A percentile compares a stretch with the other conserved stretches of the same genome.
Conservation (phyloP, 306 rosid genomes). For the Parietaria judaica region DNA sequence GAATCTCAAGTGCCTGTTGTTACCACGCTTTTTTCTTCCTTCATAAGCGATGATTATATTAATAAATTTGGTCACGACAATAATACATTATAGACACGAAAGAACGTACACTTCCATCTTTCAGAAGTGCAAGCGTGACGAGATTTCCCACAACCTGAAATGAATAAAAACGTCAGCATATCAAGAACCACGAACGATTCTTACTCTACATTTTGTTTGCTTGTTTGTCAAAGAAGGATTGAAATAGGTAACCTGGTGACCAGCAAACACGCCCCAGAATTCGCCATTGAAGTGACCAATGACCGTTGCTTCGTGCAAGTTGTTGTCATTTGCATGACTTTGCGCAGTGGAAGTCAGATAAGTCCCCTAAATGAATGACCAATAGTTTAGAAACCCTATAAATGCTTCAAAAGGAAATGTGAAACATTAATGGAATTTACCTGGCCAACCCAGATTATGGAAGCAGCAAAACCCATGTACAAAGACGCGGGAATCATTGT, state of each 20-base stretch:
- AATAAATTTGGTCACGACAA: too few relatives aligned
- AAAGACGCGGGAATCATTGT: slow-evolving; percentile 90
- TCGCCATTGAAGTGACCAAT: slow-evolving; percentile 93
- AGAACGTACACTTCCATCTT: slow-evolving; percentile 49
- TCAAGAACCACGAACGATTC: too few relatives aligned
- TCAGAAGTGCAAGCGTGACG: slow-evolving; percentile 59
- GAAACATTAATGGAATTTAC: slow-evolving; percentile 29
- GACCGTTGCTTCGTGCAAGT: slow-evolving; percentile 66
- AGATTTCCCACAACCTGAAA: slow-evolving; percentile 93
- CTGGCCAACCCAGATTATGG: slow-evolving; percentile 98
- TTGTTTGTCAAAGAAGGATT: background rate
- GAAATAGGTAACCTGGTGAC: slow-evolving; percentile 56
- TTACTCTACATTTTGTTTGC: too few relatives aligned
- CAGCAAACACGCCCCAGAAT: slow-evolving; percentile 78
- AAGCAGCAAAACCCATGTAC: slow-evolving; percentile 90
- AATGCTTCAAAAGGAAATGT: slow-evolving; percentile 15
- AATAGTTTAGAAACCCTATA: background rate
- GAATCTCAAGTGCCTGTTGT: too few relatives aligned
- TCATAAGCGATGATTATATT: background rate
- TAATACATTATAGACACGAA: background rate
- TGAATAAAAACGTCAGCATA: background rate
- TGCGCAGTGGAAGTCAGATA: slow-evolving; percentile 85
- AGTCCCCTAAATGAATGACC: slow-evolving; percentile 58
- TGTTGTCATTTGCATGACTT: slow-evolving; percentile 54
- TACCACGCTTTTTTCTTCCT: background rate